Percentiles rank a stretch among this genome's conserved stretches.
phyloP scores from a whole-genome alignment of 1,284 basidiomycete genomes.

The Cutaneotrichosporon cyanovorans region DNA sequence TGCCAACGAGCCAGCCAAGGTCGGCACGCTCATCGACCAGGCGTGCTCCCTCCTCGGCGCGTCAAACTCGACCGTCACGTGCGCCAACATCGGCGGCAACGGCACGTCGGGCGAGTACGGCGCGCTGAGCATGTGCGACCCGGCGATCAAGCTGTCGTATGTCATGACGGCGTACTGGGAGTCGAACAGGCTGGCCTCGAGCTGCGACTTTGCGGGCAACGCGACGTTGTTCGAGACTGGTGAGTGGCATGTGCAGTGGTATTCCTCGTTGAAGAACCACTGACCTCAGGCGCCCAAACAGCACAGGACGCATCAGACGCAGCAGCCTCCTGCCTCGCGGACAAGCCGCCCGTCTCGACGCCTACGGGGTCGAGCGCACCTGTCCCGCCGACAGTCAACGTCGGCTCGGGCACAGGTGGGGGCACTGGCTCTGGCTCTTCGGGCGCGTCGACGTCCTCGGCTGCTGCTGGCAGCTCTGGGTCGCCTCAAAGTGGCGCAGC shows the following conservation, averaged over 20 bases:
- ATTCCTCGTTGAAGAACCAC: not conserved
- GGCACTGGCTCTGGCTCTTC: not conserved
- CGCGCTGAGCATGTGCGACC: conserved; percentile 57
- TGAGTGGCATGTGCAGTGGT: conserved; percentile 10
- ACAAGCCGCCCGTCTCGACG: conserved; percentile 5
- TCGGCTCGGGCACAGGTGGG: not conserved
- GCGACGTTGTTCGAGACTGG: conserved; percentile 57
- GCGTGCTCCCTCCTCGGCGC: conserved; percentile 64
- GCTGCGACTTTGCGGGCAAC: conserved; percentile 66
- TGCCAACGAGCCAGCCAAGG: conserved; percentile 57
- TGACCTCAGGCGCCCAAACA: not conserved
- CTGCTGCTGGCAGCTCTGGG: too few species aligned
- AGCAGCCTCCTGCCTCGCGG: conserved; percentile 8
- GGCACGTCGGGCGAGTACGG: conserved; percentile 71
- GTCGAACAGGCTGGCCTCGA: conserved; percentile 54
- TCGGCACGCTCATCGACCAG: conserved; percentile 59
- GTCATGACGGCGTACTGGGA: conserved; percentile 76
- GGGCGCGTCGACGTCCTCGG: not conserved
- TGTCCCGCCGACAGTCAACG: not conserved
- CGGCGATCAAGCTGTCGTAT: conserved; percentile 70
- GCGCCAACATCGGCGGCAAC: conserved; percentile 59
- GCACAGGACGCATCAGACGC: conserved; percentile 3
- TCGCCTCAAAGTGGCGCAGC: not conserved
- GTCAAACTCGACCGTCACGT: conserved; percentile 52
- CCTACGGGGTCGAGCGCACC: conserved; percentile 7